A percentile compares a stretch with the other conserved stretches of the same genome.
phyloP scores from a whole-genome alignment of 495 filamentous ascomycete genomes.

The Podospora anserina region DNA sequence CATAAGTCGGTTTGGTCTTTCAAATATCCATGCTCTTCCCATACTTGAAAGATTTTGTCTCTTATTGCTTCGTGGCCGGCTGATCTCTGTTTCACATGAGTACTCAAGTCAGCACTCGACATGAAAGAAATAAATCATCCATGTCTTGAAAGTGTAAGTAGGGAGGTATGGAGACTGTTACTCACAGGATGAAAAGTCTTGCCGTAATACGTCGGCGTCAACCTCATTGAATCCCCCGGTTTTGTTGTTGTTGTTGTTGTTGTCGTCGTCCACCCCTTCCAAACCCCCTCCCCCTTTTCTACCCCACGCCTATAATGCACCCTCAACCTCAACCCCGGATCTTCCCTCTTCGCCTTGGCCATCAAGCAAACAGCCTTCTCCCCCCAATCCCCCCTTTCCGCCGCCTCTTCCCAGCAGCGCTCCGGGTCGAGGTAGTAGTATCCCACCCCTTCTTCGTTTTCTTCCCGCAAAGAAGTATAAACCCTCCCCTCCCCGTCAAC shows the following conservation, averaged over 20 bases:
- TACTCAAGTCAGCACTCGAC: too few relatives aligned
- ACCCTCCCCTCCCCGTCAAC: slow-evolving; percentile 20
- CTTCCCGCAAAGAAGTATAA: not conserved
- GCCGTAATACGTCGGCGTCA: slow-evolving; percentile 45
- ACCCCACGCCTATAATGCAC: not conserved
- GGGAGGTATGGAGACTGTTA: not conserved
- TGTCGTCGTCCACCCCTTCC: not conserved
- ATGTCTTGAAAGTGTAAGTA: too few relatives aligned
- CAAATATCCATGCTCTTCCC: slow-evolving; percentile 21
- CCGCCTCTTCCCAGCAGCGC: slow-evolving; percentile 29
- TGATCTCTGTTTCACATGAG: slow-evolving; percentile 6
- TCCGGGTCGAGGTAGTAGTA: slow-evolving; percentile 24
- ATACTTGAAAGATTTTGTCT: slow-evolving; percentile 37
- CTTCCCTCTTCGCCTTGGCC: slow-evolving; percentile 34
- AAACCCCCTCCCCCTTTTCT: not conserved
- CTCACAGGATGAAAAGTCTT: slow-evolving; percentile 45
- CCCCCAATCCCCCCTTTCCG: slow-evolving; percentile 38
- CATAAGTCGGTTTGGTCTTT: not conserved
- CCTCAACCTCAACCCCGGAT: slow-evolving; percentile 30
- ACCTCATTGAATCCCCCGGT: slow-evolving; percentile 36
- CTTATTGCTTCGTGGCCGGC: slow-evolving; percentile 37
- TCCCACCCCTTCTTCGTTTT: slow-evolving; percentile 20
- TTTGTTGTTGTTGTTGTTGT: not conserved
- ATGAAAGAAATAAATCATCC: too few relatives aligned
- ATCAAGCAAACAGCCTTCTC: slow-evolving; percentile 40